Evolutionary conservation across 1,139 yeast species (phyloP).

Genomic region (Yamadazyma pseudoaaseri): DNA sequence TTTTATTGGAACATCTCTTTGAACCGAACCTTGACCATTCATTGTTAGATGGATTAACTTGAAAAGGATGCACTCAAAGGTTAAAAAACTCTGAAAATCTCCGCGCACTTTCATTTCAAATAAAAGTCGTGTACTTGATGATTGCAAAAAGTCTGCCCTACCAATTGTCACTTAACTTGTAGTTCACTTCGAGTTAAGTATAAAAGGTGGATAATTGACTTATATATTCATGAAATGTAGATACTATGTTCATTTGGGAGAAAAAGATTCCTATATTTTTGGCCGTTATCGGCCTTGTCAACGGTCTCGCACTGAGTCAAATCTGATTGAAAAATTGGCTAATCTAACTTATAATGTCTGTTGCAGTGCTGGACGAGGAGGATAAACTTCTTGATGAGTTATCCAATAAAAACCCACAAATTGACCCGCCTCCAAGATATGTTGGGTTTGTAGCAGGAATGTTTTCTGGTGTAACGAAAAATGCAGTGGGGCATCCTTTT

Average conservation of each 20-base stretch:
- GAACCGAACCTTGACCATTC: conserved; percentile 3
- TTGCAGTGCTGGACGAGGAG: conserved; percentile 29
- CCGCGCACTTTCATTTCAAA: neutral
- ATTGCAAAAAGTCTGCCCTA: too few species aligned
- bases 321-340: conserved; percentile 4
- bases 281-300: conserved; percentile 3
- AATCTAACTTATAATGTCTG: conserved; percentile 19
- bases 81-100: conserved; percentile 1
- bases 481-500: conserved; percentile 90
- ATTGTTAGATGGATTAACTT: neutral
- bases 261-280: too few species aligned
- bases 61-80: neutral
- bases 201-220: too few species aligned
- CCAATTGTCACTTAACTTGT: too few species aligned
- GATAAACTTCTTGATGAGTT: conserved; percentile 20
- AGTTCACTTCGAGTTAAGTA: too few species aligned
- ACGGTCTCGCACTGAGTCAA: conserved; percentile 4
- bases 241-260: too few species aligned
- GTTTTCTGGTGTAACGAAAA: conserved; percentile 82
- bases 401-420: neutral
- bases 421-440: conserved; percentile 49
- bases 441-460: conserved; percentile 87
- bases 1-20: conserved; percentile 8
- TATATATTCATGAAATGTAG: too few species aligned
- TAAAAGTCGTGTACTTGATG: neutral